Conservation (phyloP, 176 grass and related monocot species). For the Rhynchospora tenuis region DNA sequence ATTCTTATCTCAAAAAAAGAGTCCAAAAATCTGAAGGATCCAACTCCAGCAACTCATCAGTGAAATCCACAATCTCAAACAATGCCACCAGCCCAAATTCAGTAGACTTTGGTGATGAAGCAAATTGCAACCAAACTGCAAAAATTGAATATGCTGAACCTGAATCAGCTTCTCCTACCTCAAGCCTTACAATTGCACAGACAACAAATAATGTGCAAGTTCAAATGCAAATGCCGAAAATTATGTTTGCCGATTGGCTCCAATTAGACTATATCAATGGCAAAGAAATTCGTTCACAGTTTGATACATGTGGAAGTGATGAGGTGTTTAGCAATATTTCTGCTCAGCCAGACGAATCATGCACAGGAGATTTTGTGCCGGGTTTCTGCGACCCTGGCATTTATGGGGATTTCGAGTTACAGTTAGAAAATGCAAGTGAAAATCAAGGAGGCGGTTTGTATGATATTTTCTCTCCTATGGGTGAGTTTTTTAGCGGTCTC, state of each 20-base stretch:
- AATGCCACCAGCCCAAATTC: constrained; percentile 23
- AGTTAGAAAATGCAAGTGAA: constrained; percentile 41
- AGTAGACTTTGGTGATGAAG: constrained; percentile 22
- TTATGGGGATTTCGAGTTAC: constrained; percentile 47
- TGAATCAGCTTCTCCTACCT: constrained; percentile 43
- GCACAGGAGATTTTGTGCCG: constrained; percentile 22
- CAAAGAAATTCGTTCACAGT: constrained; percentile 20
- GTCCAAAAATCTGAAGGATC: constrained; percentile 30
- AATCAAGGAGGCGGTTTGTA: constrained; percentile 38
- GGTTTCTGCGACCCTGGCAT: constrained; percentile 43
- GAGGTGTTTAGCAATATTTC: constrained; percentile 17
- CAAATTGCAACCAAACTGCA: constrained; percentile 14
- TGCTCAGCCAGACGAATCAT: constrained; percentile 29
- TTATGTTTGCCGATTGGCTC: constrained; percentile 91
- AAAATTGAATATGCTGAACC: constrained; percentile 34
- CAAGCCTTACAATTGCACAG: constrained; percentile 28
- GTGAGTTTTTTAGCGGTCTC: constrained; percentile 37
- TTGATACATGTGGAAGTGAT: neutral
- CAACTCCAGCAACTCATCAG: constrained; percentile 10
- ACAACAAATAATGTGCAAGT: constrained; percentile 1
- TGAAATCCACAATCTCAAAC: constrained; percentile 25
- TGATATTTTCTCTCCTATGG: constrained; percentile 43
- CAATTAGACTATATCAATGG: constrained; percentile 44
- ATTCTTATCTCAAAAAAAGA: constrained; percentile 96
- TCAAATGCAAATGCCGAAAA: constrained; percentile 56